Conservation (phyloP, 371 early-diverging fungal species). For the Antonospora locustae region DNA sequence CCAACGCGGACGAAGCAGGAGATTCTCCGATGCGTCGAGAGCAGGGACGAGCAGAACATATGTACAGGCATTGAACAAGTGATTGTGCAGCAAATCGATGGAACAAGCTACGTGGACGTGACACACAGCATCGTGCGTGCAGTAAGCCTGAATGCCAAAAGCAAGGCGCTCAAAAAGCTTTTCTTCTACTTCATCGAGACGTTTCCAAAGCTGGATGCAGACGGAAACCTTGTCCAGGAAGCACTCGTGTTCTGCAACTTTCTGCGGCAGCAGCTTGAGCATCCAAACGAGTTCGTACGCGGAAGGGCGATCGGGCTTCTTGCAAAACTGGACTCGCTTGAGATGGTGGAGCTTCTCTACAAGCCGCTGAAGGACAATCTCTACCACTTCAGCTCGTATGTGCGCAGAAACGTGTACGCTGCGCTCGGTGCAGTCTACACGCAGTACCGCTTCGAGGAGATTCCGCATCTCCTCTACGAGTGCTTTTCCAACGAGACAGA, state of each 20-base stretch:
- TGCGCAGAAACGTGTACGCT: constrained; percentile 42
- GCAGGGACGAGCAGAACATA: too few species aligned
- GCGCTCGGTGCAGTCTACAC: constrained; percentile 24
- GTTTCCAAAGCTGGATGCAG: constrained; percentile 18
- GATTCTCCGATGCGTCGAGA: too few species aligned
- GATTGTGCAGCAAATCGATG: too few species aligned
- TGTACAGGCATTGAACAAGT: too few species aligned
- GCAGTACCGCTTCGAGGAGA: constrained; percentile 19
- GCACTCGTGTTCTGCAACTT: constrained; percentile 50
- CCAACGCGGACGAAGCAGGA: too few species aligned
- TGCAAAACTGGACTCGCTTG: constrained; percentile 19
- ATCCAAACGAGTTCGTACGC: constrained; percentile 54
- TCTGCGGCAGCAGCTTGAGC: constrained; percentile 48
- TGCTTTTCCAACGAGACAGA: constrained; percentile 36
- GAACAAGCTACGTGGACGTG: too few species aligned
- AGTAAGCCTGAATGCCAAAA: constrained; percentile 22
- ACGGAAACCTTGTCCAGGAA: constrained; percentile 38
- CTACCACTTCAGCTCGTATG: constrained; percentile 41
- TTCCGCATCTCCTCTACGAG: constrained; percentile 19
- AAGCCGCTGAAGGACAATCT: constrained; percentile 46
- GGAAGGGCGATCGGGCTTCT: constrained; percentile 41
- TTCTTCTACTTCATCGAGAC: constrained; percentile 52
- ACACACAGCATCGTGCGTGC: constrained; percentile 20
- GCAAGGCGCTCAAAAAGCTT: constrained; percentile 47
- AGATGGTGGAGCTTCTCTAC: constrained; percentile 38